Evolutionary conservation across 371 early-diverging fungal species (phyloP), one percentile per base, ranked within the genome.

Genomic region (Thermomucor indicae-seudaticae): DNA sequence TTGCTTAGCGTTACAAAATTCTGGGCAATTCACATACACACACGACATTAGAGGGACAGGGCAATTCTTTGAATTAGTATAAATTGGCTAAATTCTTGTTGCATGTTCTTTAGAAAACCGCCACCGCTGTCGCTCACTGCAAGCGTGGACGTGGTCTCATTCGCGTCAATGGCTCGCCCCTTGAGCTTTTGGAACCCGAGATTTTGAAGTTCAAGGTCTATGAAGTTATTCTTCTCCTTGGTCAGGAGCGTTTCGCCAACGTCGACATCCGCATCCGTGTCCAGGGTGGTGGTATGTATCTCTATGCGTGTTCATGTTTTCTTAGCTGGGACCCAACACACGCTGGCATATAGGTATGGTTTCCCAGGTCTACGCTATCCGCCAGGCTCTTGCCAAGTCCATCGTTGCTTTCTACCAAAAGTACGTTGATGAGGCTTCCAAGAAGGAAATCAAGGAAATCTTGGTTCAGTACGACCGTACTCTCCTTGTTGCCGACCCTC

Each of bases 391-490:
- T 75, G 96, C 99, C 67, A 98, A 98, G 89, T 89, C 95, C 51
- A 86, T 99, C 67, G 95, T 99, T 57, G 98, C 99, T 49, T 99
- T 88, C 87, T 96, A 98, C 90, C 99, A 99, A 72, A 99, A 97
- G 85, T 76, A 65, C 76, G 93, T 96, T 61, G 99, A 99, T 81
- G 99, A 99, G 78, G 97, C 96, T 57, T 86, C 95, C 73, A 99
- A 97, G 92, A 93, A 94, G 85, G 99, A 99, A 78, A 91, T 99
- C 80, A 95, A 94, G 85, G 95, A 97, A 60, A 80, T 85, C 54
- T 85, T 99, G 49, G 82, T 95, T 65, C 81, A 85, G 68, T 99
- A 94, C 83, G 99, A 99, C 84, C 96, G 98, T 81, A 91, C 93
- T 67, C 92, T 98, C 51, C 86, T 99, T 49, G 99, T 99, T 58